Conservation (phyloP, 2,329 filamentous ascomycete species). For the Daldinia eschscholtzii region DNA sequence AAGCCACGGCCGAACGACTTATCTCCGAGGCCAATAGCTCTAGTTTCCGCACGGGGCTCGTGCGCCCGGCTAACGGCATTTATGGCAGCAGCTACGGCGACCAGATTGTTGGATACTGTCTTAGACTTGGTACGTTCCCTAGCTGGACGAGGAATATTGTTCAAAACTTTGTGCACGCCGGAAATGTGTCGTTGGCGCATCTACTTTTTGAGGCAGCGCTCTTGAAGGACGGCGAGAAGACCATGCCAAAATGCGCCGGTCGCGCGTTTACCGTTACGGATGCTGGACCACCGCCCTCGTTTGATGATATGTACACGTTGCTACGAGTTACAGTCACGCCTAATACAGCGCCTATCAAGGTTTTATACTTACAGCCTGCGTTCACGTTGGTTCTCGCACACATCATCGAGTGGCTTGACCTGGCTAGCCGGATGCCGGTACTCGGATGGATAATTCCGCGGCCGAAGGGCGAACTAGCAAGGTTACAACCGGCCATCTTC, state of each 20-base stretch:
- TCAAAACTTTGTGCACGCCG: constrained; percentile 64
- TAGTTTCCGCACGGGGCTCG: constrained; percentile 64
- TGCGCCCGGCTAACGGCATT: constrained; percentile 66
- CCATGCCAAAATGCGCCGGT: constrained; percentile 56
- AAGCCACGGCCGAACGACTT: constrained; percentile 60
- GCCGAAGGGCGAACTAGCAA: constrained; percentile 53
- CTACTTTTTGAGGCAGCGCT: constrained; percentile 66
- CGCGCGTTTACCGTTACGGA: constrained; percentile 66
- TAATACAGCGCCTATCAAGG: constrained; percentile 49
- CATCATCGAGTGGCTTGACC: constrained; percentile 55
- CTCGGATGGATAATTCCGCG: constrained; percentile 53
- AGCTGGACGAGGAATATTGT: constrained; percentile 61
- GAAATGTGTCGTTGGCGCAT: constrained; percentile 67
- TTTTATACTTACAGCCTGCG: constrained; percentile 53
- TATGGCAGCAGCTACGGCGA: constrained; percentile 63
- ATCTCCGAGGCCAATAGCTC: constrained; percentile 53
- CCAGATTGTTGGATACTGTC: constrained; percentile 54
- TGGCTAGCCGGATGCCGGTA: constrained; percentile 47
- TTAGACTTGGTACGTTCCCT: constrained; percentile 55
- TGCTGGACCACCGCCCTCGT: constrained; percentile 59
- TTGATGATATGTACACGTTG: constrained; percentile 57
- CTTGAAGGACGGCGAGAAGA: constrained; percentile 49
- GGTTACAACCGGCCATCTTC: constrained; percentile 59
- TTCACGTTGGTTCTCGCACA: constrained; percentile 56
- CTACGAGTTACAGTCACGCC: constrained; percentile 51